Evolutionary conservation across 208 protist genomes (phyloP), one percentile per base, ranked within the genome.

Genomic region (Phytomonas sp.): DNA sequence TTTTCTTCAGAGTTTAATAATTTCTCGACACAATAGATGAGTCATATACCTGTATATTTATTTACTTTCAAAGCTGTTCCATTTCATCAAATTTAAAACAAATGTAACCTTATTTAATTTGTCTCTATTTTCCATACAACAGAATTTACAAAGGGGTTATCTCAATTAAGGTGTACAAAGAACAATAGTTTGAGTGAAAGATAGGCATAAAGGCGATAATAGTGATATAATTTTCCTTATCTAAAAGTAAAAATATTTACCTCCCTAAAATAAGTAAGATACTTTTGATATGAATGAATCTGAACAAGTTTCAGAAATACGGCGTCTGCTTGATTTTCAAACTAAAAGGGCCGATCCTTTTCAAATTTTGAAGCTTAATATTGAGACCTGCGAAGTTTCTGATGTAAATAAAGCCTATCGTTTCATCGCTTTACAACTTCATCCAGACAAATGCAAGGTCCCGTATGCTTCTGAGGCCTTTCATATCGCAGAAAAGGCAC

Each of bases 371-470:
- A 60, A 83, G 45, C 63, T 96, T 16, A 79, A 90, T 70, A 71
- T 89, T 63, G 77, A 82, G 56, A 80, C 76, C 0, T 90, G 83
- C 67, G 82, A 81, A 34, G 26, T 90, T 10, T 29, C 63, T 7
- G 87, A 90, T 63, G 81, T 96, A n/a, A 90, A 85, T 56, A 79
- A 80, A 62, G 81, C 60, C 49, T 96, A 87, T 66, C 82, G 83
- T n/a, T 67, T 63, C 37, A 87, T 96, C 60, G 87, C 86, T n/a
- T 69, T 96, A 19, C 79, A 91, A 30, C 77, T 96, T 19, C 92
- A 96, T 72, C 92, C 92, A 12, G 92, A 96, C 73, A 96, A 96
- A 86, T 96, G 92, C 79, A 75, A 69, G 26, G 79, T 94, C 29
- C 73, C 84, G 23, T 76, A 89, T 62, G 84, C 87, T 63, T 71